Evolutionary conservation across 2,329 filamentous ascomycete genomes (phyloP), one percentile per base, ranked within the genome.

Genomic region (Fusarium liriodendri): DNA sequence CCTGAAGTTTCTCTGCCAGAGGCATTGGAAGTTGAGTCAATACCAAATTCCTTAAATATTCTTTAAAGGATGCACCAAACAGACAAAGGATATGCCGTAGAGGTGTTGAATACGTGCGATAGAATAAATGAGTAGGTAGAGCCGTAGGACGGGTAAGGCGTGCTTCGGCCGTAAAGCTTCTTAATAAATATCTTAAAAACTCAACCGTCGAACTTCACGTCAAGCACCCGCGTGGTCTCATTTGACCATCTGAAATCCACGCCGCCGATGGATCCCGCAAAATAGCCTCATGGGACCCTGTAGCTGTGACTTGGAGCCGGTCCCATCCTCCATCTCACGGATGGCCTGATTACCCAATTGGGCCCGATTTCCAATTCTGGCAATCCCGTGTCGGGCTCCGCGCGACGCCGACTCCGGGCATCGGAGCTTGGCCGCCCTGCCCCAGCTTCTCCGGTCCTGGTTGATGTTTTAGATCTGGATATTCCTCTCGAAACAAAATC

Each of bases 1-100:
- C 73, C 35, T 79, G 72, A 47, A 81, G 69, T 62, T 69, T 78
- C 20, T 77, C 76, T 29, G 66, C 64, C 27, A 72, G n/a, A 5
- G 68, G 61, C 75, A 79, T 77, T 25, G 38, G 20, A 22, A 27
- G 20, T 29, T 18, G 3, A 57, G 9, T 27, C 11, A 27, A 25
- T 22, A 2, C 14, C 32, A 29, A 58, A 18, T 27, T 58, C 22
- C 16, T 25, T n/a, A 40, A 29, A 22, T 58, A 27, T 40, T 37
- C 33, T 27, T 57, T 18, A 8, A 32, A 27, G 10, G 18, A 14
- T 29, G 27, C 8, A 29, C 27, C 27, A 29, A 54, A 18, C 25
- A 54, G 7, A 18, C 16, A 32, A 20, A 32, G 11, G 4, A 54
- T 54, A 32, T 20, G 27, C 6, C 11, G 47, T 32, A 14, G 18